Base-by-base conservation (phyloP, 352 stramenopile species). In the Phytopythium delawarense region DNA sequence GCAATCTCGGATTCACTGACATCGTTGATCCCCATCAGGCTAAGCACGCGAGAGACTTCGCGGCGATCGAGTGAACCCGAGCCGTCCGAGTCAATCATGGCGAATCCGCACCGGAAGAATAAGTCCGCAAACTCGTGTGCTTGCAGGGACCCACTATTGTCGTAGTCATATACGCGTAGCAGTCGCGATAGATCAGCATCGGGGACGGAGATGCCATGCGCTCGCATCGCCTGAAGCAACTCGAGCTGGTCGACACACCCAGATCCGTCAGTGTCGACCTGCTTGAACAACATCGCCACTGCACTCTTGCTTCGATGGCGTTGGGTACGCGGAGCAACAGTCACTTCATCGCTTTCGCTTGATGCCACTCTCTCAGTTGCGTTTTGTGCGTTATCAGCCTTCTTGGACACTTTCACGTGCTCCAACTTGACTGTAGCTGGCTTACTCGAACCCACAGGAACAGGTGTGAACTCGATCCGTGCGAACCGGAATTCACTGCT, bases 81-180 rank as follows among this genome's bases (percentile, higher is more conserved):
- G 25, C 75, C 64, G 32, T 91, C 74, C 0, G 66, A 62, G 59
- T 92, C 84, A 3, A 90, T 75, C 68, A 89, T 78, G 1, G 66
- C 69, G 52, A 88, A 88, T 0, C 79, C 79, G 34, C 80, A 80
- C 7, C 73, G 77, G 7, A 84, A 60, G 30, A 88, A 88, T 1
- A 88, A 66, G 58, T 87, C 75, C 1, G 78, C 59, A 51, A 88
- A 88, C 44, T 88, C 79, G 4, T 74, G 70, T 25, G 70, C 68
- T 34, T 78, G 74, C 0, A 86, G 61, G 0, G 71, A 59, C 1
- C 76, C 79, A 35, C 65, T 85, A 8, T 69, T 58, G 53, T 86
- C 76, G 42, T 85, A 85, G 54, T 92, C 76, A 40, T 84, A 81
- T 44, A 87, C 76, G 11, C 73, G 50, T 15, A 90, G 61, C 7